phyloP scores from a whole-genome alignment of 1,284 basidiomycete species.

The Melanopsichium pennsylvanicum region DNA sequence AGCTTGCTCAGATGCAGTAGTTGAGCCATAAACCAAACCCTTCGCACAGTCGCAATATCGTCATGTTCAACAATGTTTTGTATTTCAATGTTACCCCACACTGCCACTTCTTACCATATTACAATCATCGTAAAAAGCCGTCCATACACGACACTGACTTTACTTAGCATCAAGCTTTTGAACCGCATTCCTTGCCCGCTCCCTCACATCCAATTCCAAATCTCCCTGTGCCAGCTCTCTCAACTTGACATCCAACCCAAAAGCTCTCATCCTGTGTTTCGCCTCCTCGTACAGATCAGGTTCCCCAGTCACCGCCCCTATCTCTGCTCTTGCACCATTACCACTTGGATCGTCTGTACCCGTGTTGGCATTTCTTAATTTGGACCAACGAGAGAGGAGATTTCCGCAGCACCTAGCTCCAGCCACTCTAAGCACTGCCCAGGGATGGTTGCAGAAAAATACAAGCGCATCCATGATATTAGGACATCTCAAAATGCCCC shows the following conservation, averaged over 20 bases:
- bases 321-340: too few species aligned
- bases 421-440: constrained; percentile 38
- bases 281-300: constrained; percentile 21
- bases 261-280: constrained; percentile 17
- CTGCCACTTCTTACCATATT: too few species aligned
- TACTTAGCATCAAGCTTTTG: constrained; percentile 17
- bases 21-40: too few species aligned
- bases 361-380: neutral
- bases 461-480: constrained; percentile 55
- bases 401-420: constrained; percentile 39
- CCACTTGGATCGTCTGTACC: too few species aligned
- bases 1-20: constrained; percentile 21
- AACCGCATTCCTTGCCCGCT: constrained; percentile 35
- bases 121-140: neutral
- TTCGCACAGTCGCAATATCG: too few species aligned
- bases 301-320: constrained; percentile 1
- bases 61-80: too few species aligned
- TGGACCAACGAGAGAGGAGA: constrained; percentile 18
- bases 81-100: too few species aligned
- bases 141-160: neutral
- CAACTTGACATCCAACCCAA: constrained; percentile 38
- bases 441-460: constrained; percentile 50
- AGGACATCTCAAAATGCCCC: constrained; percentile 36
- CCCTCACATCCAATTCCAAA: constrained; percentile 39
- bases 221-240: constrained; percentile 30